Conservation (phyloP, 352 stramenopile genomes). For the Phytophthora fragariae region DNA sequence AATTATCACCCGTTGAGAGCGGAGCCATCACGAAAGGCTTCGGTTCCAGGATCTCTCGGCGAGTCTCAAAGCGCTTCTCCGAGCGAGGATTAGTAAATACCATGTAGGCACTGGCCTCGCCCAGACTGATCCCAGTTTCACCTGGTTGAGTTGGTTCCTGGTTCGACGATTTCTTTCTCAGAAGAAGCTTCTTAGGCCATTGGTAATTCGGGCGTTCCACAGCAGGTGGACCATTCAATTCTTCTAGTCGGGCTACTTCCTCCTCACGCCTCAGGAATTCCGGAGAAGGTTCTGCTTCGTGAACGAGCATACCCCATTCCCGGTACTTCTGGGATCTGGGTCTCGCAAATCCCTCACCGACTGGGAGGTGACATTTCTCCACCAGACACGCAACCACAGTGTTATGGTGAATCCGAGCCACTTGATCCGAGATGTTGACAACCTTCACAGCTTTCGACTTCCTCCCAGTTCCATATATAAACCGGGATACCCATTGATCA, state of each 20-base stretch:
- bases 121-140: too few species aligned
- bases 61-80: too few species aligned
- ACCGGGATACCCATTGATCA: not conserved
- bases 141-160: too few species aligned
- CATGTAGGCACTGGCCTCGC: too few species aligned
- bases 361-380: not conserved
- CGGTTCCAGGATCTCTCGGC: too few species aligned
- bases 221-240: not conserved
- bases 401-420: not conserved
- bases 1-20: too few species aligned
- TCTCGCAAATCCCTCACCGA: not conserved
- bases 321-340: conserved; percentile 4
- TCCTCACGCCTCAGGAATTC: not conserved
- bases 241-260: not conserved
- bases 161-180: not conserved
- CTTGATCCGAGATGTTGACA: conserved; percentile 4
- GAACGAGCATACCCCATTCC: conserved; percentile 1
- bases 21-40: too few species aligned
- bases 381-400: conserved; percentile 6
- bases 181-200: not conserved
- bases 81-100: too few species aligned
- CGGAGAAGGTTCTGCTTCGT: conserved; percentile 1
- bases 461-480: not conserved
- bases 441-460: conserved; percentile 1
- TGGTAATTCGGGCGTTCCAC: not conserved